phyloP scores from a whole-genome alignment of 306 rosid genomes.

The Cucurbita ficifolia region DNA sequence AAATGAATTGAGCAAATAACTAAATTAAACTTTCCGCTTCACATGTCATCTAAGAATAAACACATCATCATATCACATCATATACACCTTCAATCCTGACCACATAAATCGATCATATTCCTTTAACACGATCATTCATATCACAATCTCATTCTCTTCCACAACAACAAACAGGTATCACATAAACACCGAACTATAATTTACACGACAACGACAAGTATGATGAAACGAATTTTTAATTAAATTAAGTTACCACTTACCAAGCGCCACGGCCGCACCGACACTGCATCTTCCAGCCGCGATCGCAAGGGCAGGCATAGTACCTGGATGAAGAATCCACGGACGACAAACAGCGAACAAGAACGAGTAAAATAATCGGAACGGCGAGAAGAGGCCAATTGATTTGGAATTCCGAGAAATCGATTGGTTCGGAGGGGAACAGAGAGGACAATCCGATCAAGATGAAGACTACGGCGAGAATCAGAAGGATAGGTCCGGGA shows the following conservation, averaged over 20 bases:
- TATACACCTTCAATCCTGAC: neutral
- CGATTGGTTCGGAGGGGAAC: conserved; percentile 1
- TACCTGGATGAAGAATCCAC: neutral
- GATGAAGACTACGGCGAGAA: conserved; percentile 16
- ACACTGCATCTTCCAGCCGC: conserved; percentile 3
- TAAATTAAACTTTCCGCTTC: neutral
- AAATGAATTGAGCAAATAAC: too few relatives aligned
- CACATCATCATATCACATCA: neutral
- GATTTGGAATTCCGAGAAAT: conserved; percentile 14
- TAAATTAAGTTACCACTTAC: neutral
- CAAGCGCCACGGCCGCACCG: conserved; percentile 1
- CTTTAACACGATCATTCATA: neutral
- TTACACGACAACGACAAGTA: neutral
- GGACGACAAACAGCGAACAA: conserved; percentile 34
- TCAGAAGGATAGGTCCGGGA: conserved; percentile 21
- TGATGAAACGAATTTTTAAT: neutral
- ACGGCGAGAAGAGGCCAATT: conserved; percentile 24
- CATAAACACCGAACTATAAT: neutral
- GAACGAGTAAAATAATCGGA: conserved; percentile 25
- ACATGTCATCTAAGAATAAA: neutral
- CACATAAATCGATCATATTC: neutral
- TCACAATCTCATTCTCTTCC: neutral
- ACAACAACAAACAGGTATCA: too few relatives aligned
- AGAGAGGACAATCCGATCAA: conserved; percentile 9
- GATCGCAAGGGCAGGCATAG: neutral